Evolutionary conservation across 192 early-diverging fungal genomes (phyloP), one percentile per base, ranked within the genome.

Genomic region (Linderina pennispora): DNA sequence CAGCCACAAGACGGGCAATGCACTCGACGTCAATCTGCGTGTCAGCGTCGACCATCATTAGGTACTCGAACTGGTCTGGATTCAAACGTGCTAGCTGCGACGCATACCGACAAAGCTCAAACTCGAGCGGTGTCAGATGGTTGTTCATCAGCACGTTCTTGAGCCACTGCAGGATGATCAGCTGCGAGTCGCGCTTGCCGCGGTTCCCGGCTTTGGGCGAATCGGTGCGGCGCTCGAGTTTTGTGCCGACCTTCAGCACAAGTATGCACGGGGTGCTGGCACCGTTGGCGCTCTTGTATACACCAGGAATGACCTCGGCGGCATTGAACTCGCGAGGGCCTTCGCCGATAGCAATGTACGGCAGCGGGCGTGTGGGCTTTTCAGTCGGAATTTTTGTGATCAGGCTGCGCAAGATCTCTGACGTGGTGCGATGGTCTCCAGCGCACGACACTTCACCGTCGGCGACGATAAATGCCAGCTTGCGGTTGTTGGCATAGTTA

Each of bases 151-250:
- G 72, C 8, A 85, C 83, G 43, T 83, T 84, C 19, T 80, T 82
- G 42, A 94, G 81, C 79, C 92, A 98, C 34, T 82, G 79, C 89
- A 98, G 85, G 45, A 95, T 55, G 22, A 95, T 85, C 39, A 94
- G 70, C 70, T 98, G 95, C 40, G 93, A 96, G 63, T 98, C 95
- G 57, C 95, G 90, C 68, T 98, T 98, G 48, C 95, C 95, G 50
- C 93, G 79, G 71, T 96, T 96, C 25, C 86, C 88, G 13, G 88
- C 71, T 57, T 90, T 87, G 34, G 78, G 76, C 36, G 77, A 76
- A 26, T 71, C 70, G 25, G 18, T 40, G 24, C 40, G 40, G 43
- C 76, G 65, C 47, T 90, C 88, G 19, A 72, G 73, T 24, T 66
- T 65, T 9, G 73, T 78, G 43, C 88, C 88, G 45, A 84, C 82